Percentiles rank a stretch among this genome's conserved stretches.
Conservation (phyloP, 2,329 filamentous ascomycete genomes). For the Aspergillus sp. region DNA sequence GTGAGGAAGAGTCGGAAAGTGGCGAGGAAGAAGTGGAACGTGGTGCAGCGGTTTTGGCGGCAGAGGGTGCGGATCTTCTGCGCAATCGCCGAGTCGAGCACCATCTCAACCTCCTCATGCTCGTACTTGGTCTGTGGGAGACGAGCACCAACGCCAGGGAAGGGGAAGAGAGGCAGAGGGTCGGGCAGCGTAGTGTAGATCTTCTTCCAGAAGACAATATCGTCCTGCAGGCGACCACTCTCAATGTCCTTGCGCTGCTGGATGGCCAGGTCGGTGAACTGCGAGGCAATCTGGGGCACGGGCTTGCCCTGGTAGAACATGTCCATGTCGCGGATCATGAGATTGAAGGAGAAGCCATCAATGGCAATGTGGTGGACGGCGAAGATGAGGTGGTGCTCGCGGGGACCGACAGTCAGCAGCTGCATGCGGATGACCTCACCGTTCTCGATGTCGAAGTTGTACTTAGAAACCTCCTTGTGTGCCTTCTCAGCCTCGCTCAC, state of each 20-base stretch:
- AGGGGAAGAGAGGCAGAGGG: constrained; percentile 38
- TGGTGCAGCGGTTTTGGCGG: constrained; percentile 30
- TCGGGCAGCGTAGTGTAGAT: constrained; percentile 27
- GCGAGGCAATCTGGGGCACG: too few relatives aligned
- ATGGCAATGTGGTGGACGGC: constrained; percentile 38
- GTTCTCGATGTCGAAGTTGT: too few relatives aligned
- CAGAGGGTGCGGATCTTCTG: neutral
- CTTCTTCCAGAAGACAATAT: constrained; percentile 37
- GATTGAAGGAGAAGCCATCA: constrained; percentile 32
- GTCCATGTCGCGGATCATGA: constrained; percentile 28
- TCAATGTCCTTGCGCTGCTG: neutral
- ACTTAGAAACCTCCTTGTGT: too few relatives aligned
- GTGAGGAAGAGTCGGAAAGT: constrained; percentile 43
- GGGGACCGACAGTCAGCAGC: constrained; percentile 20
- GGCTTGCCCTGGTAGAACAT: neutral
- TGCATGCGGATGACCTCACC: neutral
- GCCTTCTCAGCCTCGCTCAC: too few relatives aligned
- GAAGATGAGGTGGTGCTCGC: constrained; percentile 27
- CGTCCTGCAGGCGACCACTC: neutral
- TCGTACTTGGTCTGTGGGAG: constrained; percentile 23
- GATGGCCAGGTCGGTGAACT: too few relatives aligned
- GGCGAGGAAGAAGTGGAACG: constrained; percentile 53
- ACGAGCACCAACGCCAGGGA: constrained; percentile 26
- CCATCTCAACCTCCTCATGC: neutral
- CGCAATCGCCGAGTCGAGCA: neutral